phyloP scores from a whole-genome alignment of 768 basidiomycete genomes.

The Agrocybe chaxingu region DNA sequence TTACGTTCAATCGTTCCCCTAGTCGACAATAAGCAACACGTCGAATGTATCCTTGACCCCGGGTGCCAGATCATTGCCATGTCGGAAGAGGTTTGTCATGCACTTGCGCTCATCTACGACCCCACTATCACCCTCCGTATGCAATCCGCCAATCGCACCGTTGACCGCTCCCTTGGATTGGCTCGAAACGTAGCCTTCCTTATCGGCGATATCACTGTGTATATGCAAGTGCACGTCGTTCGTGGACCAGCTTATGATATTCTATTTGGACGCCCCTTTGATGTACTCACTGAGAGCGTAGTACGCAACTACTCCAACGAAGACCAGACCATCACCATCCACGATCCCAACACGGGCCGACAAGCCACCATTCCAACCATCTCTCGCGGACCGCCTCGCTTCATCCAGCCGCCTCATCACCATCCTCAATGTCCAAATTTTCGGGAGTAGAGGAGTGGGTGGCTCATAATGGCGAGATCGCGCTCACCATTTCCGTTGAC shows the following conservation, averaged over 20 bases:
- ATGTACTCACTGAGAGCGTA: constrained; percentile 12
- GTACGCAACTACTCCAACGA: constrained; percentile 15
- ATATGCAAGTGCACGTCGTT: constrained; percentile 25
- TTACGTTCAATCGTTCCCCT: constrained; percentile 15
- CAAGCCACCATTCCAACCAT: constrained; percentile 10
- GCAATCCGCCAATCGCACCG: constrained; percentile 20
- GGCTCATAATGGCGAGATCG: background rate
- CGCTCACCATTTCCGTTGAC: background rate
- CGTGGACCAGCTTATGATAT: constrained; percentile 20
- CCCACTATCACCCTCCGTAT: constrained; percentile 16
- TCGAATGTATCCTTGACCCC: constrained; percentile 21
- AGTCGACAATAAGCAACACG: constrained; percentile 14
- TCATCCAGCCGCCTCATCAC: background rate
- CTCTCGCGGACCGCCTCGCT: constrained; percentile 3
- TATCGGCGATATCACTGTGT: constrained; percentile 19
- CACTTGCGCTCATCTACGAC: constrained; percentile 15
- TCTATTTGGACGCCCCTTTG: constrained; percentile 24
- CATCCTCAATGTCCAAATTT: background rate
- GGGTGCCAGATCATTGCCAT: constrained; percentile 24
- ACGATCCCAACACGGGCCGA: constrained; percentile 14
- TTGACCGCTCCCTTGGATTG: constrained; percentile 19
- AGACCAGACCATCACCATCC: constrained; percentile 16
- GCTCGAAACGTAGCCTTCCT: constrained; percentile 20
- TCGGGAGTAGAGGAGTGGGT: constrained; percentile 5
- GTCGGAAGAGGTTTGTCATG: constrained; percentile 15